These are phyloP conservation scores for Aspergillus piperis DNA, from an alignment of 2,329 filamentous ascomycete species.

Conservation along the genomic window DNA sequence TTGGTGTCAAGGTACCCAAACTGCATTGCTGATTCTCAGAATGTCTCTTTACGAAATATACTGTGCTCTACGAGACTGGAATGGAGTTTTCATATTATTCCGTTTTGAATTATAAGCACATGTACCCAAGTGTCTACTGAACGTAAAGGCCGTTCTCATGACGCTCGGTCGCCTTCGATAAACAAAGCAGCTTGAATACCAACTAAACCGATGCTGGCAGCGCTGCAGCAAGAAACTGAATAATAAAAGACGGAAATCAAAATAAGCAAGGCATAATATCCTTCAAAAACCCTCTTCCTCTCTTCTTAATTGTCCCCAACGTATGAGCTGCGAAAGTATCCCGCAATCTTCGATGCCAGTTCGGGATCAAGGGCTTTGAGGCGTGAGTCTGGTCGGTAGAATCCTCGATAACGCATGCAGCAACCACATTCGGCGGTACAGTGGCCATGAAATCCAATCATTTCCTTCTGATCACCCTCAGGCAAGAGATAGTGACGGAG, in stretches of 20 bases:
- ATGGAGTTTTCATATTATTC: no score
- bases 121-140: neutral
- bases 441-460: neutral
- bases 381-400: neutral
- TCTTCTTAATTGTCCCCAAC: neutral
- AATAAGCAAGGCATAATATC: neutral
- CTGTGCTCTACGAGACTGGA: neutral
- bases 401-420: neutral
- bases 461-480: neutral
- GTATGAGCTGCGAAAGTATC: neutral
- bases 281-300: no score
- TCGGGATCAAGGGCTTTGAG: neutral
- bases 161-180: neutral
- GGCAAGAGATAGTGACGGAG: neutral
- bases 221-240: neutral
- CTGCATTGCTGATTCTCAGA: no score
- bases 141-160: no score
- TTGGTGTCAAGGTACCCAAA: neutral
- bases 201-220: no score
- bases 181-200: neutral
- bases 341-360: neutral
- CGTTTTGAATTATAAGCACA: neutral
- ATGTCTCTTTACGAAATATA: neutral
- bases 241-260: neutral
- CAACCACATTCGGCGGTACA: constrained; percentile 1